Base-by-base conservation (phyloP, 208 protist species). In the Acanthamoeba rhysodes region DNA sequence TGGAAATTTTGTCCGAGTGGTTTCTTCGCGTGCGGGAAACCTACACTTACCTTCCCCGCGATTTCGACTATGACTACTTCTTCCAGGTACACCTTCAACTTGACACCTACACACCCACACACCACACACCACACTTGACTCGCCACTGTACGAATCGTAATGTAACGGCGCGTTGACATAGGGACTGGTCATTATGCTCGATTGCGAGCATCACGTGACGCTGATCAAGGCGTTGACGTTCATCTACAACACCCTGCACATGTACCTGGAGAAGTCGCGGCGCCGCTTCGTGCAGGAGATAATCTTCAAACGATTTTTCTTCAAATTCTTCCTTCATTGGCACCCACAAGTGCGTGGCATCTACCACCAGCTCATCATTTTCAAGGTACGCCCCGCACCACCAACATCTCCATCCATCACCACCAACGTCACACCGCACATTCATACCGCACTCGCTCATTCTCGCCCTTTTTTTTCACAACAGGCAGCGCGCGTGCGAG, bases 241-340 rank as follows among this genome's bases (percentile, higher is more conserved):
- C 41, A 48, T 93, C 57, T 93, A 93, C 87, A 76, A 93, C 87
- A 76, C 32, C 27, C n/a, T 93, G n/a, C 41, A 74, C 32, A 74
- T 93, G 87, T 93, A 59, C 41, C 41, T 93, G 32, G 87, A 55
- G 37, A 55, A 45, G 48, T 34, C 55, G 29, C 32, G 87, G 66
- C 57, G 32, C 29, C 37, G 48, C 20, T 76, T 93, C 41, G 22
- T 93, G 87, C 57, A 93, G 34, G 29, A 93, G 41, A 93, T 74
- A 27, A 16, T 93, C 41, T 74, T 93, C 27, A 93, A 74, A 32
- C 57, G 62, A 41, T 76, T 74, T 29, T 93, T 93, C 87, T 93
- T 93, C 64, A 93, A 93, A 16, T 93, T 93, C 62, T 93, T 93
- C 57, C 62, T 66, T 93, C 87, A 93, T n/a, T 93, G 87, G 87